Evolutionary conservation across 2,329 filamentous ascomycete species (phyloP).

Genomic region (Nemania sp.): DNA sequence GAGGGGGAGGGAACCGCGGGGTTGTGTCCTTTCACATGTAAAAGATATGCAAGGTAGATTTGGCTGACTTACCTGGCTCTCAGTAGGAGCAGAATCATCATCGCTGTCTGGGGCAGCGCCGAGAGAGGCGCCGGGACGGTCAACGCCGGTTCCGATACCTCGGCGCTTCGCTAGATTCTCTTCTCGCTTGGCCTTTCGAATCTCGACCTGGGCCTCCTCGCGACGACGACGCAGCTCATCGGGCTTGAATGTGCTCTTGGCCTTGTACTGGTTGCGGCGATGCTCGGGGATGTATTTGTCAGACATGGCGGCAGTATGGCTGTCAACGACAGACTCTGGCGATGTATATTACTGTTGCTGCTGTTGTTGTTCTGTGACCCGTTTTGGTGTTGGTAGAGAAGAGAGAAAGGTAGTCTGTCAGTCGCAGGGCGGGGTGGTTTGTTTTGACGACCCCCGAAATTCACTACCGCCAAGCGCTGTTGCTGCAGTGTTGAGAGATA

Average conservation of each 20-base stretch:
- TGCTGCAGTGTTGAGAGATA: neutral
- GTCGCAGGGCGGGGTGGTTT: slow-evolving; percentile 40
- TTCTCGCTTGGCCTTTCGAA: slow-evolving; percentile 97
- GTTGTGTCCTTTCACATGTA: neutral
- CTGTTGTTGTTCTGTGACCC: slow-evolving; percentile 18
- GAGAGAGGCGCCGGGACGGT: slow-evolving; percentile 77
- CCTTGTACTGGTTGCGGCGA: slow-evolving; percentile 99
- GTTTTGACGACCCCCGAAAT: slow-evolving; percentile 34
- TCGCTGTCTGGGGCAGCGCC: slow-evolving; percentile 94
- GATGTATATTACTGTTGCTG: slow-evolving; percentile 5
- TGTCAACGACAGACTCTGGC: slow-evolving; percentile 14
- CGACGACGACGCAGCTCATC: slow-evolving; percentile 97
- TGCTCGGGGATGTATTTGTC: slow-evolving; percentile 99
- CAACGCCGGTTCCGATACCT: slow-evolving; percentile 83
- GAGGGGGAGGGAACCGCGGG: neutral
- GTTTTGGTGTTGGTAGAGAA: slow-evolving; percentile 27
- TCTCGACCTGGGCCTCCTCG: slow-evolving; percentile 99
- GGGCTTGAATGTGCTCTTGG: slow-evolving; percentile 98
- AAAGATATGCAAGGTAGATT: neutral
- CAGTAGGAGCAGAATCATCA: slow-evolving; percentile 92
- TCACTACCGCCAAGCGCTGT: slow-evolving; percentile 20
- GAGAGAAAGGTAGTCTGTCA: slow-evolving; percentile 26
- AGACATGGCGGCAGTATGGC: slow-evolving; percentile 70
- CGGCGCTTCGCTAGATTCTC: slow-evolving; percentile 98
- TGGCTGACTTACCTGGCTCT: slow-evolving; percentile 78